Conservation (phyloP, 179 eudicot genomes). For the Patellifolia procumbens region DNA sequence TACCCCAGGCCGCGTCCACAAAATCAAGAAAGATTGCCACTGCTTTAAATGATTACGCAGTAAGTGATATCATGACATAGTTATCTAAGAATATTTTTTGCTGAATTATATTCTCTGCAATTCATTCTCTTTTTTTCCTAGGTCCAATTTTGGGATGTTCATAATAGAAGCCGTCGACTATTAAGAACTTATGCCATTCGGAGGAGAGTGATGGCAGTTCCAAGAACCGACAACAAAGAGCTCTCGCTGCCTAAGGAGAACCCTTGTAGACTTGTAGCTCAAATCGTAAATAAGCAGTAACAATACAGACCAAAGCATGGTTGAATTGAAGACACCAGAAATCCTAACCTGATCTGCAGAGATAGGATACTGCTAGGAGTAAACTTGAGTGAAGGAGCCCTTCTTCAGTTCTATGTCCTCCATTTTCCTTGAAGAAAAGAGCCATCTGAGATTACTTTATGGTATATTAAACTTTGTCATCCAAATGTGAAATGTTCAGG, state of each 20-base stretch:
- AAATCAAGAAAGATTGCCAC: constrained; percentile 78
- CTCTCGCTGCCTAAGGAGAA: constrained; percentile 40
- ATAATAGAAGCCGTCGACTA: constrained; percentile 53
- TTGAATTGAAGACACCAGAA: constrained; percentile 44
- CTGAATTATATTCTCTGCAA: too few relatives aligned
- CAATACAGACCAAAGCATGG: constrained; percentile 24
- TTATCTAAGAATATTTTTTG: background rate
- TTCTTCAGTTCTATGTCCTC: constrained; percentile 81
- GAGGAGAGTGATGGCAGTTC: constrained; percentile 51
- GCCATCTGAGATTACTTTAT: constrained; percentile 81
- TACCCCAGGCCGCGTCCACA: constrained; percentile 65
- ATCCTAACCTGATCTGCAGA: constrained; percentile 46
- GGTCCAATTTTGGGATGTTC: constrained; percentile 82
- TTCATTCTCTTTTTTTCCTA: constrained; percentile 29
- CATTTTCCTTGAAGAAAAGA: constrained; percentile 77
- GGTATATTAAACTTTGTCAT: constrained; percentile 22
- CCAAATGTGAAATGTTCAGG: constrained; percentile 29
- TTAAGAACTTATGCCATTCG: constrained; percentile 57
- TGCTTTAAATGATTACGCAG: constrained; percentile 84
- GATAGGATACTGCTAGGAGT: constrained; percentile 28
- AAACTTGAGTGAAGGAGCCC: constrained; percentile 68
- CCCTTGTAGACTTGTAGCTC: constrained; percentile 31
- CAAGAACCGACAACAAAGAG: constrained; percentile 47
- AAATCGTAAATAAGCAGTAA: constrained; percentile 24
- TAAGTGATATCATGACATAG: constrained; percentile 29